These are phyloP conservation scores for Eucalyptus sp. DNA, from an alignment of 345 rosid species.

Conservation along the genomic window DNA sequence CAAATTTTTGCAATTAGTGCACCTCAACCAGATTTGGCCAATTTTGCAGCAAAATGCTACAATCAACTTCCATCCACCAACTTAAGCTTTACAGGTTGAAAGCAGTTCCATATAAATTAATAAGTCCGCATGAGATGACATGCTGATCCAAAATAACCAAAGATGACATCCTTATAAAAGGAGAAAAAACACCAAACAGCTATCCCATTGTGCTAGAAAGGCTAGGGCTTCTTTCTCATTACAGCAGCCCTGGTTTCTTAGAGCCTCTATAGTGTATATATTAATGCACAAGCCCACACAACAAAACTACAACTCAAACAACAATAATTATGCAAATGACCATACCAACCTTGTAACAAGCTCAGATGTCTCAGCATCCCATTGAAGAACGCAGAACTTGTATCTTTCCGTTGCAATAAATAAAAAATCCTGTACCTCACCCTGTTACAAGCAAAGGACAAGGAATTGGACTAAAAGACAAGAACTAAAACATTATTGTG, in stretches of 20 bases:
- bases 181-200: neutral
- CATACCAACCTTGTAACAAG: constrained; percentile 64
- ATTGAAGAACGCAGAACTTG: constrained; percentile 87
- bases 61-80: neutral
- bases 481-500: neutral
- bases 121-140: neutral
- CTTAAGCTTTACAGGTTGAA: neutral
- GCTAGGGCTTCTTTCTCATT: neutral
- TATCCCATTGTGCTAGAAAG: neutral
- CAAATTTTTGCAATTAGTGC: neutral
- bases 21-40: neutral
- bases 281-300: neutral
- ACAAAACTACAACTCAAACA: neutral
- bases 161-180: neutral
- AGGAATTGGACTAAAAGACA: neutral
- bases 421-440: constrained; percentile 84
- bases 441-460: constrained; percentile 28
- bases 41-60: neutral
- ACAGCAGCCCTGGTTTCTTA: neutral
- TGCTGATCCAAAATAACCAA: neutral
- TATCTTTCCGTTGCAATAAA: constrained; percentile 87
- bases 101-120: neutral
- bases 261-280: neutral
- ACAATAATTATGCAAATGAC: neutral
- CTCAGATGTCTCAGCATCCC: constrained; percentile 77